phyloP scores from a whole-genome alignment of 495 filamentous ascomycete species.

The Aspergillus indologenus region DNA sequence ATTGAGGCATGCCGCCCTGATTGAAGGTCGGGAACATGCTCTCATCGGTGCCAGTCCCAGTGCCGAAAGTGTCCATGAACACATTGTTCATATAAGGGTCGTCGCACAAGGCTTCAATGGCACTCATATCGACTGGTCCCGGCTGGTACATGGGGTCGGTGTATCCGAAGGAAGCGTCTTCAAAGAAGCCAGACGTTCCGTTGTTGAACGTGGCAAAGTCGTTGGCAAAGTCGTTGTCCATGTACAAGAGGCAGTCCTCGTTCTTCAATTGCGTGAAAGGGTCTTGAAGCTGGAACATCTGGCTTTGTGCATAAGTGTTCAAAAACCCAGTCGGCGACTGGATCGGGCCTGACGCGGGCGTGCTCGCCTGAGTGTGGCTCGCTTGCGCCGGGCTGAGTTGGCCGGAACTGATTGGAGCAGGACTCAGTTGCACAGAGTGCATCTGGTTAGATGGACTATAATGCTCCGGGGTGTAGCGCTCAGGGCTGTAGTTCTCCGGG shows the following conservation, averaged over 20 bases:
- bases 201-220: constrained; percentile 2
- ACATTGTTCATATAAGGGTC: constrained; percentile 3
- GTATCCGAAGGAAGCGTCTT: constrained; percentile 2
- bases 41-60: background rate
- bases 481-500: background rate
- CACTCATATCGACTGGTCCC: background rate
- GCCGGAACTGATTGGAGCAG: background rate
- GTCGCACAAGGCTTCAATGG: background rate
- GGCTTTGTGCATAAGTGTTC: constrained; percentile 3
- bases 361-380: constrained; percentile 1
- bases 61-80: background rate
- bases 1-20: background rate
- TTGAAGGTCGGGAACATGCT: background rate
- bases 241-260: constrained; percentile 4
- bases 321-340: constrained; percentile 2
- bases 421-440: background rate
- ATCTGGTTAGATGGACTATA: background rate
- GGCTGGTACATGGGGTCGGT: background rate
- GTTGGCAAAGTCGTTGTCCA: constrained; percentile 6
- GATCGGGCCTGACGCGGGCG: background rate
- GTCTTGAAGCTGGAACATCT: constrained; percentile 4
- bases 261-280: constrained; percentile 1
- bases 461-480: background rate
- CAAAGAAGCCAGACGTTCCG: background rate
- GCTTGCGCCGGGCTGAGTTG: constrained; percentile 2